Conservation (phyloP, 805 yeast species). For the Debaryomyces castellii region DNA sequence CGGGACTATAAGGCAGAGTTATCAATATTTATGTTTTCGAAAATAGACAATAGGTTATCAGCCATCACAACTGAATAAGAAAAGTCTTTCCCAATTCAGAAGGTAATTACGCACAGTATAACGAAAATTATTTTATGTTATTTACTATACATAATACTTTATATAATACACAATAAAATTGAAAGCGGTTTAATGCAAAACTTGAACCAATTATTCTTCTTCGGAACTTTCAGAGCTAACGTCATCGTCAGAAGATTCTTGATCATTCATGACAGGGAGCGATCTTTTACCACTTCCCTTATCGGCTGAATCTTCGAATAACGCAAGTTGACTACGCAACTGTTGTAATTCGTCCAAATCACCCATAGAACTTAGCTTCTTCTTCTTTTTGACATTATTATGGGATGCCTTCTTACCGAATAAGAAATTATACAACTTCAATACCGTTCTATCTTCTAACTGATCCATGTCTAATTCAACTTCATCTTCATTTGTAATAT, state of each 20-base stretch:
- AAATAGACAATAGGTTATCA: background rate
- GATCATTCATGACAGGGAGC: constrained; percentile 31
- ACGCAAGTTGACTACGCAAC: constrained; percentile 49
- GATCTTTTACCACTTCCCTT: constrained; percentile 21
- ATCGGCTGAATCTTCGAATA: constrained; percentile 36
- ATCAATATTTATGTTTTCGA: background rate
- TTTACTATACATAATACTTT: constrained; percentile 10
- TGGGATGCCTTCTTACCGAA: constrained; percentile 41
- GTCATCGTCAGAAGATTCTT: constrained; percentile 52
- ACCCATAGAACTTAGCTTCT: constrained; percentile 19
- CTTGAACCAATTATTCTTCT: constrained; percentile 51
- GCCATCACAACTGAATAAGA: background rate
- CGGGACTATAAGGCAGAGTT: background rate
- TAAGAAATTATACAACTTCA: constrained; percentile 82
- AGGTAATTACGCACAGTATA: background rate
- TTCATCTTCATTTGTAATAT: constrained; percentile 69
- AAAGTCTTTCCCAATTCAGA: background rate
- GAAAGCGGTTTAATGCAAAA: constrained; percentile 5
- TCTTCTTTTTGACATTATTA: constrained; percentile 43
- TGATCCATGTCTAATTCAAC: constrained; percentile 95
- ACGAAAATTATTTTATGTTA: background rate
- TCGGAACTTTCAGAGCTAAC: constrained; percentile 59
- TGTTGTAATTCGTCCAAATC: constrained; percentile 61
- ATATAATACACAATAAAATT: constrained; percentile 13
- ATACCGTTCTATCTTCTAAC: constrained; percentile 77